Evolutionary conservation across 352 stramenopile genomes (phyloP).

Genomic region (Pythium scleroteichum): DNA sequence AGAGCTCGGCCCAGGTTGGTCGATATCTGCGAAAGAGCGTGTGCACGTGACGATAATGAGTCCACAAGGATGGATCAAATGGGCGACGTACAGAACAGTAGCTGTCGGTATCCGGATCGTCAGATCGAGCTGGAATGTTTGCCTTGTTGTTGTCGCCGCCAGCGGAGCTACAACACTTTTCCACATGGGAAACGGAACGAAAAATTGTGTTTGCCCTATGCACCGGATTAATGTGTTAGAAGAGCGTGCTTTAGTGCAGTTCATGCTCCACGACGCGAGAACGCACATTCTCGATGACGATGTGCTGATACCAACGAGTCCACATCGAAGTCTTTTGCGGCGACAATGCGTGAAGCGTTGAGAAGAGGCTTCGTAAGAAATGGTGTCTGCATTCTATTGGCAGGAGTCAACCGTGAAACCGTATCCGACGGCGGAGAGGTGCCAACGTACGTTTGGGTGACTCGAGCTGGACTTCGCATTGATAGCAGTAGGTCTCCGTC

Average conservation of each 20-base stretch:
- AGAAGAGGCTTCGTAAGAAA: slow-evolving; percentile 37
- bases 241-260: background rate
- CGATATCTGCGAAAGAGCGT: slow-evolving; percentile 38
- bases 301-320: slow-evolving; percentile 39
- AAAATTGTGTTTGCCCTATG: slow-evolving; percentile 42
- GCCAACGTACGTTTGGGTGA: slow-evolving; percentile 46
- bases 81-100: slow-evolving; percentile 31
- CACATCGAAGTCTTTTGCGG: slow-evolving; percentile 40
- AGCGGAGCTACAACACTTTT: slow-evolving; percentile 30
- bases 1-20: slow-evolving; percentile 54
- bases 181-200: slow-evolving; percentile 45
- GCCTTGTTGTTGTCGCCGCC: background rate
- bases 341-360: slow-evolving; percentile 42
- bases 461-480: slow-evolving; percentile 44
- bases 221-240: background rate
- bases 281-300: slow-evolving; percentile 51
- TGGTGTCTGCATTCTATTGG: background rate
- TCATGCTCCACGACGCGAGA: background rate
- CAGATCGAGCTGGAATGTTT: slow-evolving; percentile 40
- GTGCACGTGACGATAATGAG: background rate
- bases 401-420: background rate
- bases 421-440: too few species aligned
- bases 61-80: background rate
- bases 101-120: slow-evolving; percentile 43
- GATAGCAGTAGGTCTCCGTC: slow-evolving; percentile 67